Conservation (phyloP, 2,329 filamentous ascomycete species). For the Xylariaceae sp. region DNA sequence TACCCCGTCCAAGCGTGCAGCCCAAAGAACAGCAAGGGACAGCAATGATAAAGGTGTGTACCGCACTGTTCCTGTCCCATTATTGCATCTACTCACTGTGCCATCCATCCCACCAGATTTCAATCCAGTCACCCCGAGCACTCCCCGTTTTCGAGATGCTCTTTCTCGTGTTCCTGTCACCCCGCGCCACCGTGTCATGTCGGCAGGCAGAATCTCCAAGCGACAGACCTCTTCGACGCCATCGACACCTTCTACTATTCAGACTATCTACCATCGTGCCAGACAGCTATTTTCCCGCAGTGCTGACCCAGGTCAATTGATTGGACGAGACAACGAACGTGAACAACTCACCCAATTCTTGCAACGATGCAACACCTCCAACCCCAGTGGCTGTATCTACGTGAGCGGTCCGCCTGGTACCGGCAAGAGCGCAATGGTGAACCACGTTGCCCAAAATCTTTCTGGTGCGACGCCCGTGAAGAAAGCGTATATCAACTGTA, state of each 20-base stretch:
- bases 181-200: slow-evolving; percentile 78
- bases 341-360: slow-evolving; percentile 68
- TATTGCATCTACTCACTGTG: slow-evolving; percentile 1
- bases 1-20: slow-evolving; percentile 20
- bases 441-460: slow-evolving; percentile 66
- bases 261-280: slow-evolving; percentile 81
- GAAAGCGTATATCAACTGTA: slow-evolving; percentile 87
- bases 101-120: slow-evolving; percentile 25
- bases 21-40: slow-evolving; percentile 6
- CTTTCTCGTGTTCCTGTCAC: slow-evolving; percentile 69
- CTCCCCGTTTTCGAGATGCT: slow-evolving; percentile 75
- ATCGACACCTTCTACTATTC: slow-evolving; percentile 61
- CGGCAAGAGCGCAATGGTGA: slow-evolving; percentile 91
- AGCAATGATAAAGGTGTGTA: slow-evolving; percentile 21
- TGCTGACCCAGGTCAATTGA: slow-evolving; percentile 66
- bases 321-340: slow-evolving; percentile 70
- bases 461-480: slow-evolving; percentile 52
- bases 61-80: not conserved
- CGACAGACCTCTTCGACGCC: slow-evolving; percentile 76
- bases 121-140: slow-evolving; percentile 64
- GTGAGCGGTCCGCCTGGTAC: slow-evolving; percentile 94
- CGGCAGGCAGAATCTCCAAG: slow-evolving; percentile 69
- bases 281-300: slow-evolving; percentile 83
- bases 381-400: slow-evolving; percentile 78
- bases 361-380: slow-evolving; percentile 54